Percentiles rank a stretch among this genome's conserved stretches.
phyloP scores from a whole-genome alignment of 768 basidiomycete species.

The Leucocoprinus sp. region DNA sequence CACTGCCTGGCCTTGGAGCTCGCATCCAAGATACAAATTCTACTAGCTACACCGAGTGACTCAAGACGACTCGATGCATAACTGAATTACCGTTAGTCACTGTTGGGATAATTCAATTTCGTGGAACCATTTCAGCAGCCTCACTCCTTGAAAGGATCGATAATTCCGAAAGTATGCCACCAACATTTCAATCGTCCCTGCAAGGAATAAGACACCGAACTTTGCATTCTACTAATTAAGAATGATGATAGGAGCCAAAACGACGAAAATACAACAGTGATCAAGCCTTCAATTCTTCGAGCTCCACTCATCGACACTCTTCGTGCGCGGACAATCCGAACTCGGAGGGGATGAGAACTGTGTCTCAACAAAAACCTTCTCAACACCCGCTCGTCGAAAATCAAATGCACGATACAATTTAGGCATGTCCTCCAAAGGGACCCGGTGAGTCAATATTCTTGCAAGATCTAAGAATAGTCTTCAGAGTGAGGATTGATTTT shows the following conservation, averaged over 20 bases:
- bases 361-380: slow-evolving; percentile 74
- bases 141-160: too few species aligned
- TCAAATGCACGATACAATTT: slow-evolving; percentile 61
- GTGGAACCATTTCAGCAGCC: too few species aligned
- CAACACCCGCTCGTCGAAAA: slow-evolving; percentile 42
- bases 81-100: too few species aligned
- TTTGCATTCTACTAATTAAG: too few species aligned
- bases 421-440: slow-evolving; percentile 58
- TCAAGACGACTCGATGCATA: too few species aligned
- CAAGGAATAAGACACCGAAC: too few species aligned
- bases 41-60: too few species aligned
- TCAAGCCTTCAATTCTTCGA: not conserved
- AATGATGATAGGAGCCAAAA: too few species aligned
- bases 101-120: too few species aligned
- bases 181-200: not conserved
- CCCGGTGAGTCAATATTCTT: slow-evolving; percentile 49
- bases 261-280: not conserved
- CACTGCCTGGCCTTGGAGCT: too few species aligned
- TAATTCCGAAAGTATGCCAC: too few species aligned
- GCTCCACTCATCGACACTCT: slow-evolving; percentile 43
- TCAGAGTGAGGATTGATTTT: not conserved
- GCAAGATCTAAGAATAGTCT: not conserved
- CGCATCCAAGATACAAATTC: too few species aligned
- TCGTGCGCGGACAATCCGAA: slow-evolving; percentile 42
- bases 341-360: slow-evolving; percentile 38